Conservation (phyloP, 768 basidiomycete genomes). For the Polyporus arcularius region DNA sequence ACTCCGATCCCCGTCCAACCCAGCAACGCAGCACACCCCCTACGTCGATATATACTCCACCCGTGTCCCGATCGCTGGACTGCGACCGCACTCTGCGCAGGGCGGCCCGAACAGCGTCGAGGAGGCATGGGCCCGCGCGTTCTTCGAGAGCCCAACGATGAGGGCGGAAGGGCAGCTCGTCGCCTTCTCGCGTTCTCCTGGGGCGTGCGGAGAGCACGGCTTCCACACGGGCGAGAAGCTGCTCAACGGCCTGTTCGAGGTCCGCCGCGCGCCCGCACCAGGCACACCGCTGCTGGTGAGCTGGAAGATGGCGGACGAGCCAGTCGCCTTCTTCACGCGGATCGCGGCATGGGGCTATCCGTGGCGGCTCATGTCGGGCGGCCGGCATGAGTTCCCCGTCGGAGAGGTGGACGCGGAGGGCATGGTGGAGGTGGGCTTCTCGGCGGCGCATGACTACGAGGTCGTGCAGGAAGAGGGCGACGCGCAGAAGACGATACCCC, state of each 20-base stretch:
- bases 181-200: not conserved
- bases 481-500: conserved; percentile 9
- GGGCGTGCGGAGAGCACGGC: not conserved
- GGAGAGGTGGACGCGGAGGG: not conserved
- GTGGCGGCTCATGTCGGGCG: conserved; percentile 10
- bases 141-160: not conserved
- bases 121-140: conserved; percentile 4
- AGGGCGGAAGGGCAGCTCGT: not conserved
- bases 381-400: conserved; percentile 13
- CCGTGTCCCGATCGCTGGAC: not conserved
- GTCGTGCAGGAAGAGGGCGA: conserved; percentile 5
- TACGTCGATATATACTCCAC: conserved; percentile 1
- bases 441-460: conserved; percentile 12
- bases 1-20: not conserved
- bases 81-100: not conserved
- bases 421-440: conserved; percentile 14
- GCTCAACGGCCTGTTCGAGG: not conserved
- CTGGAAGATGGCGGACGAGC: not conserved
- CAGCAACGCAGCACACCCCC: not conserved
- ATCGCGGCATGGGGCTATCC: conserved; percentile 9
- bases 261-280: not conserved
- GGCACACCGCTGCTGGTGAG: not conserved
- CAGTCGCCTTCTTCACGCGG: not conserved
- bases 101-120: not conserved
- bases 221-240: not conserved